Evolutionary conservation across 441 rosid genomes (phyloP).

Genomic region (Erodium trifolium): DNA sequence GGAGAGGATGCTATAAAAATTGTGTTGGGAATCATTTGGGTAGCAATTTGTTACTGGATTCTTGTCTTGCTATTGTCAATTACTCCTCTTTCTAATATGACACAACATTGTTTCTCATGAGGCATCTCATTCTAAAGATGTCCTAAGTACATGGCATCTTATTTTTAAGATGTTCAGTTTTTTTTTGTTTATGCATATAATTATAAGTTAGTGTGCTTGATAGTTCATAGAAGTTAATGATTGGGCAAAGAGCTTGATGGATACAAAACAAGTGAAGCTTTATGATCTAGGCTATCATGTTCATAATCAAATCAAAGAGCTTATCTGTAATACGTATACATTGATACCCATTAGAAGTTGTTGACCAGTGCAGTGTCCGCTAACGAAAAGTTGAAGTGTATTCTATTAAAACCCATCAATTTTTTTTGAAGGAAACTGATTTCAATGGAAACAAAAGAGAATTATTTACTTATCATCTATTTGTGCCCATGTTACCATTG

Average conservation of each 20-base stretch:
- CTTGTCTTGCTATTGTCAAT: background rate
- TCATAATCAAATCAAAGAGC: background rate
- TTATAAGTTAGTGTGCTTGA: background rate
- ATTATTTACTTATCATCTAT: background rate
- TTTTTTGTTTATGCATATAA: background rate
- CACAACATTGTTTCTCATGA: background rate
- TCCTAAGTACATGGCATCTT: background rate
- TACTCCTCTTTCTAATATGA: background rate
- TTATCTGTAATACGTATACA: background rate
- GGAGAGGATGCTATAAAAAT: background rate
- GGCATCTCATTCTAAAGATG: background rate
- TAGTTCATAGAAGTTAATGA: background rate
- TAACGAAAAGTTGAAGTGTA: background rate
- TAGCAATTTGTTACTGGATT: background rate
- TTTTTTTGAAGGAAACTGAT: background rate
- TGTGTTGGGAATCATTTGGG: background rate
- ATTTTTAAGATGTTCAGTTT: background rate
- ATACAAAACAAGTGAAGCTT: background rate
- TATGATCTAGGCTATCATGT: background rate
- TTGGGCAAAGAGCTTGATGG: background rate
- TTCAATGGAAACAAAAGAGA: background rate
- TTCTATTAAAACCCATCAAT: background rate
- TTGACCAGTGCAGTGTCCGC: background rate
- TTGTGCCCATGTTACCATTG: background rate
- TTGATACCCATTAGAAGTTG: background rate